Evolutionary conservation across 2,329 filamentous ascomycete species (phyloP).

Genomic region (Aureobasidium sp.): DNA sequence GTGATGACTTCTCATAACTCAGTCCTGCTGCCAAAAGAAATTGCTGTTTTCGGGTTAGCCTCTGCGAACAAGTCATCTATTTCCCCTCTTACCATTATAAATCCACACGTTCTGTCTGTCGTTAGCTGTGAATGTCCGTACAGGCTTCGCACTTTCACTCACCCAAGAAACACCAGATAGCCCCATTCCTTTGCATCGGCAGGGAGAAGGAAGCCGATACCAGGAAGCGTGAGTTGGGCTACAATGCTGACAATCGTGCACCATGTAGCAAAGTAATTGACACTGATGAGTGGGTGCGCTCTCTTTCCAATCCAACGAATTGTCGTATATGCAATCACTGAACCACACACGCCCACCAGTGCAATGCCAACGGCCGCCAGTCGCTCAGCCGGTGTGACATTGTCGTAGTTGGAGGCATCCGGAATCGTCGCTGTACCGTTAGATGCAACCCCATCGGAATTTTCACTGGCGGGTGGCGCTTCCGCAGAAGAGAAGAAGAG

Average conservation of each 20-base stretch:
- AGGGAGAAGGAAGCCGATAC: slow-evolving; percentile 49
- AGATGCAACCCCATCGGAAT: slow-evolving; percentile 20
- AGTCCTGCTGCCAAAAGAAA: slow-evolving; percentile 74
- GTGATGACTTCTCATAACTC: slow-evolving; percentile 55
- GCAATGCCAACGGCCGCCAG: slow-evolving; percentile 62
- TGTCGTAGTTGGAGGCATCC: slow-evolving; percentile 31
- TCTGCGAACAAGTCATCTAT: not conserved
- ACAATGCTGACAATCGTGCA: slow-evolving; percentile 58
- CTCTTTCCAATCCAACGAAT: slow-evolving; percentile 73
- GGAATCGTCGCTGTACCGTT: slow-evolving; percentile 22
- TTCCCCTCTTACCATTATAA: slow-evolving; percentile 49
- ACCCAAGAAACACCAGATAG: slow-evolving; percentile 58
- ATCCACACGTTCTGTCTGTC: slow-evolving; percentile 49
- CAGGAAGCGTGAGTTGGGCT: slow-evolving; percentile 49
- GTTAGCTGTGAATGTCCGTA: not conserved
- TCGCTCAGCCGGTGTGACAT: slow-evolving; percentile 53
- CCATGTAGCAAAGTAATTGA: slow-evolving; percentile 72
- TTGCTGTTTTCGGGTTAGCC: slow-evolving; percentile 41
- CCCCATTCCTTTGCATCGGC: slow-evolving; percentile 51
- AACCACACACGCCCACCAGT: slow-evolving; percentile 68
- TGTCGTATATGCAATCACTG: slow-evolving; percentile 62
- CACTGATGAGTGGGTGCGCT: slow-evolving; percentile 72
- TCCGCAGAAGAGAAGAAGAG: slow-evolving; percentile 37
- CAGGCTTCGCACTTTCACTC: not conserved
- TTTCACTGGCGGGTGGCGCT: slow-evolving; percentile 26